Evolutionary conservation across 2,329 filamentous ascomycete genomes (phyloP).

Genomic region (Magnaporthiopsis rhizophila): DNA sequence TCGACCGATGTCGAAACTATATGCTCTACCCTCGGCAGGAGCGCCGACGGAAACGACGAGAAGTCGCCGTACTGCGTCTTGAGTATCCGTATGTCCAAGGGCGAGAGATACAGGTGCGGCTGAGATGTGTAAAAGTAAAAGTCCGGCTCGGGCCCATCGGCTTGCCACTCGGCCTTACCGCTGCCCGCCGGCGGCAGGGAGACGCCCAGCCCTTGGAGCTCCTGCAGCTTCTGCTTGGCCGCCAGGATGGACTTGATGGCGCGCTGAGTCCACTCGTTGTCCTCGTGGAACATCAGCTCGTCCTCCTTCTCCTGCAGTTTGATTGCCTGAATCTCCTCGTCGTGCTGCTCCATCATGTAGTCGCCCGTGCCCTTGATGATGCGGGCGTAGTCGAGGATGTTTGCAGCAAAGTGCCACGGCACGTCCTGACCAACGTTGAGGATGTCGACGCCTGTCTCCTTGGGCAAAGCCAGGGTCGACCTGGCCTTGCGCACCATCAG

Average conservation of each 20-base stretch:
- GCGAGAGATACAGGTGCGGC: slow-evolving; percentile 81
- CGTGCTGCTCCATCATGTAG: slow-evolving; percentile 77
- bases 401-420: slow-evolving; percentile 91
- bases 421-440: slow-evolving; percentile 59
- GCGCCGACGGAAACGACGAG: slow-evolving; percentile 71
- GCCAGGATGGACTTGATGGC: slow-evolving; percentile 68
- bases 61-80: slow-evolving; percentile 85
- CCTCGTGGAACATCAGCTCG: slow-evolving; percentile 83
- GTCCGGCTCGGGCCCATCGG: slow-evolving; percentile 23
- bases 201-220: slow-evolving; percentile 28
- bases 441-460: slow-evolving; percentile 66
- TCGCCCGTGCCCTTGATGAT: slow-evolving; percentile 90
- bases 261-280: slow-evolving; percentile 85
- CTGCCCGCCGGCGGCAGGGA: slow-evolving; percentile 13
- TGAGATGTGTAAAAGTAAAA: slow-evolving; percentile 88
- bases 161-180: slow-evolving; percentile 9
- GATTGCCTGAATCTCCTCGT: slow-evolving; percentile 69
- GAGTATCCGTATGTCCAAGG: slow-evolving; percentile 84
- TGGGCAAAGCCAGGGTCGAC: slow-evolving; percentile 80
- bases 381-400: slow-evolving; percentile 88
- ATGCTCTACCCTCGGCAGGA: slow-evolving; percentile 80
- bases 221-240: slow-evolving; percentile 63
- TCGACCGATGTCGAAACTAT: slow-evolving; percentile 75
- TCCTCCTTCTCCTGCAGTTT: slow-evolving; percentile 76
- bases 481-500: slow-evolving; percentile 73